A percentile compares a stretch with the other conserved stretches of the same genome.
Conservation (phyloP, 441 rosid genomes). For the Hura crepitans region DNA sequence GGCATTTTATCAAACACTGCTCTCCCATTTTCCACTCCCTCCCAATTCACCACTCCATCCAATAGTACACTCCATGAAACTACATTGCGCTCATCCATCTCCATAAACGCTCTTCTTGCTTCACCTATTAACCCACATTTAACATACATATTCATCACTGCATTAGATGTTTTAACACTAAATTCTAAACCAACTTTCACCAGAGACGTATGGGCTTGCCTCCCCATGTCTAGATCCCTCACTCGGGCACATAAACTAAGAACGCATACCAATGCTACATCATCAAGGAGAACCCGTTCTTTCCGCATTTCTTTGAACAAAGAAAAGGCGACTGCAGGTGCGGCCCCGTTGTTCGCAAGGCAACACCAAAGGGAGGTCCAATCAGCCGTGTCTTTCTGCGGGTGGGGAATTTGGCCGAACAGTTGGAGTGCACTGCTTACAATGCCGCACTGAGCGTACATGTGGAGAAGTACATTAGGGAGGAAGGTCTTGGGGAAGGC, state of each 20-base stretch:
- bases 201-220: constrained; percentile 52
- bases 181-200: constrained; percentile 48
- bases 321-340: constrained; percentile 29
- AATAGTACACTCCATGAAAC: constrained; percentile 39
- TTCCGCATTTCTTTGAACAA: constrained; percentile 49
- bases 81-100: constrained; percentile 50
- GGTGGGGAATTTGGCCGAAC: constrained; percentile 66
- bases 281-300: constrained; percentile 41
- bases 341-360: constrained; percentile 31
- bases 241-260: constrained; percentile 43
- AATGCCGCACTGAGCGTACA: constrained; percentile 46
- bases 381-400: constrained; percentile 55
- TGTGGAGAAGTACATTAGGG: constrained; percentile 52
- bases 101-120: constrained; percentile 42
- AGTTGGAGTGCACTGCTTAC: constrained; percentile 40
- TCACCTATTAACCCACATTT: constrained; percentile 51
- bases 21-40: constrained; percentile 58
- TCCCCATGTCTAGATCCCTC: constrained; percentile 45
- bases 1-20: constrained; percentile 61
- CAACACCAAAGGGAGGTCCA: constrained; percentile 67
- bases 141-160: constrained; percentile 54
- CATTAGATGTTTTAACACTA: constrained; percentile 52
- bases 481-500: constrained; percentile 42
- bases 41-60: constrained; percentile 58
- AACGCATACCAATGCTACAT: constrained; percentile 48